phyloP scores from a whole-genome alignment of 331 rosid species.

The Acacia concinna region DNA sequence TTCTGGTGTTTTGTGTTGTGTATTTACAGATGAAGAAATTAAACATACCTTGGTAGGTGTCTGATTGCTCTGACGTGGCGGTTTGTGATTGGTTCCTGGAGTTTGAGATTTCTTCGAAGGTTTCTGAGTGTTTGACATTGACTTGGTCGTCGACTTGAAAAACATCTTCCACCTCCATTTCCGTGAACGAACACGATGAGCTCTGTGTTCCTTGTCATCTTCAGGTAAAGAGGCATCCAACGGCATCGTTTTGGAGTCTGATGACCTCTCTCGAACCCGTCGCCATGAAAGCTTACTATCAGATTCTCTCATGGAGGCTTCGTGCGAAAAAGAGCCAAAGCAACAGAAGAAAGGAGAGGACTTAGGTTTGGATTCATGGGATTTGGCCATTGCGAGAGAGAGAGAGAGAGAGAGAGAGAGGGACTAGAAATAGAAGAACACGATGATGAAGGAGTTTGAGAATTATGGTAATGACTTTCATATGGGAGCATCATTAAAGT shows the following conservation, averaged over 20 bases:
- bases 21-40: neutral
- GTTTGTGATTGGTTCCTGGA: neutral
- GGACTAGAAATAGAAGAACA: neutral
- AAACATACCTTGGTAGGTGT: conserved; percentile 22
- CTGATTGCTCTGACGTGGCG: conserved; percentile 18
- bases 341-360: conserved; percentile 43
- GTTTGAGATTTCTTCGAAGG: neutral
- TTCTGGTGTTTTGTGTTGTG: neutral
- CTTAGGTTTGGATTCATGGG: conserved; percentile 26
- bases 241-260: conserved; percentile 62
- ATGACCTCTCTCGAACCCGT: conserved; percentile 28
- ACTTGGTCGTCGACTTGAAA: conserved; percentile 31
- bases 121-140: conserved; percentile 36
- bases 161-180: neutral
- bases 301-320: neutral
- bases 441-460: neutral
- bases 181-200: neutral
- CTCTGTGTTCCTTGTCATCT: neutral
- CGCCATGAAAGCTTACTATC: conserved; percentile 35
- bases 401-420: conserved; percentile 3
- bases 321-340: conserved; percentile 38
- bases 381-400: conserved; percentile 45
- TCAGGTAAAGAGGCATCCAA: conserved; percentile 38
- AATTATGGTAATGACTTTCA: neutral
- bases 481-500: neutral